phyloP scores from a whole-genome alignment of 1,139 yeast species.

The Saccharomyces uvarum region DNA sequence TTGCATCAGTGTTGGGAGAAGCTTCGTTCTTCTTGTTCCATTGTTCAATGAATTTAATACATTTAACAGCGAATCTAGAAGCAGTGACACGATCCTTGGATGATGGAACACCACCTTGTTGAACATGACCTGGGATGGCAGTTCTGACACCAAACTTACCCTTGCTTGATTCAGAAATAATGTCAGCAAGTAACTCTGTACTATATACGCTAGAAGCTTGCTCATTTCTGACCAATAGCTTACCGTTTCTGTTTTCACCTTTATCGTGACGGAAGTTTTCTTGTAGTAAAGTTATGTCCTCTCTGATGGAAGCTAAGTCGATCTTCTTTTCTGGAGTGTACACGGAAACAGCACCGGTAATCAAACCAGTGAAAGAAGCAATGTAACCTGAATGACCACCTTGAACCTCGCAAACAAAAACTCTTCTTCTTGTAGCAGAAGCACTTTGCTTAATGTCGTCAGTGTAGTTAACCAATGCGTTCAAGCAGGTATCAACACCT shows the following conservation, averaged over 20 bases:
- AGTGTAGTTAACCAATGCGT: constrained; percentile 65
- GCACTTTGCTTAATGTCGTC: constrained; percentile 76
- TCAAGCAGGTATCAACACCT: constrained; percentile 74
- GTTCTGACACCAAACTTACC: constrained; percentile 84
- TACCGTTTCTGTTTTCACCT: constrained; percentile 68
- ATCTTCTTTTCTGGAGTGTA: constrained; percentile 71
- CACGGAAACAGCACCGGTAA: constrained; percentile 67
- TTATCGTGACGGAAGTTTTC: constrained; percentile 50
- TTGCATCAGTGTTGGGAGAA: constrained; percentile 30
- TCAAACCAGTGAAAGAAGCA: constrained; percentile 61
- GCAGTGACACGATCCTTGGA: constrained; percentile 92
- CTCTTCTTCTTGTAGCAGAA: constrained; percentile 69
- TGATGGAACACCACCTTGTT: constrained; percentile 94
- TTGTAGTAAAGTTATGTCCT: constrained; percentile 52
- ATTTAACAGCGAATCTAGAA: constrained; percentile 79
- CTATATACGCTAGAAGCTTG: constrained; percentile 76
- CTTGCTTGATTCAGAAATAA: constrained; percentile 68
- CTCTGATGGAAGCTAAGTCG: constrained; percentile 48
- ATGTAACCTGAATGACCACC: constrained; percentile 80
- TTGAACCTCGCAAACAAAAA: constrained; percentile 76
- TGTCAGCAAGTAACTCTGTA: constrained; percentile 74
- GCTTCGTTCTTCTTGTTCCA: constrained; percentile 33
- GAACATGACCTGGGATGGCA: constrained; percentile 96
- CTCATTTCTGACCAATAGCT: constrained; percentile 76
- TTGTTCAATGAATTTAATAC: constrained; percentile 78